These are phyloP conservation scores for carrot (Daucus carota) DNA, from an alignment of 129 eudicot genomes.

Conservation along the genomic window DNA sequence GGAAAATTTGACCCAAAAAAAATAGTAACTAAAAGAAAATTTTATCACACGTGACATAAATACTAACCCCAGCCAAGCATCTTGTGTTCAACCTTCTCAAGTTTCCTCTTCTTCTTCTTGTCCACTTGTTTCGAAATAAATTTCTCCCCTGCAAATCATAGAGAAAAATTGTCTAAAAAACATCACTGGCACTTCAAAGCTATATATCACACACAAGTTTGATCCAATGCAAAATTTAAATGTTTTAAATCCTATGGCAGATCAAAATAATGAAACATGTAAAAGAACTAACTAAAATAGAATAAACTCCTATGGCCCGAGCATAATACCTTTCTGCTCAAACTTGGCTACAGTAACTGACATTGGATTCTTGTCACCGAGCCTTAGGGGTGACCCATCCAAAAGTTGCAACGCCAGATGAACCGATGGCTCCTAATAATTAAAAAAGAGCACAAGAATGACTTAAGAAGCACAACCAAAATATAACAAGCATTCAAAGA, in stretches of 20 bases:
- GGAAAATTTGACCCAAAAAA: neutral
- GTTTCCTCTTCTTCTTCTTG: conserved; percentile 81
- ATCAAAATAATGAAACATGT: neutral
- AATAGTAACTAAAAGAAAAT: neutral
- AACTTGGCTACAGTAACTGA: conserved; percentile 83
- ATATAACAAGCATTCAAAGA: neutral
- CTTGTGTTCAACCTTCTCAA: conserved; percentile 85
- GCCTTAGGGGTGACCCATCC: conserved; percentile 85
- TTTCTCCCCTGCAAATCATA: conserved; percentile 60
- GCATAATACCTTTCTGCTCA: conserved; percentile 80
- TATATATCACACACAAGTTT: neutral
- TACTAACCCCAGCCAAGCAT: conserved; percentile 99
- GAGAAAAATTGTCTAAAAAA: neutral
- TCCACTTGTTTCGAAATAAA: conserved; percentile 79
- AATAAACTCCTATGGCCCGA: conserved; percentile 10
- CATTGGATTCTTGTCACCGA: conserved; percentile 64
- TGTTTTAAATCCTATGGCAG: conserved; percentile 4
- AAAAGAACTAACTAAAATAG: neutral
- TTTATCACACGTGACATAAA: neutral
- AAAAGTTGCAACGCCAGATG: conserved; percentile 78
- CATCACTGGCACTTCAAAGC: neutral
- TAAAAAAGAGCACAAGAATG: conserved; percentile 8
- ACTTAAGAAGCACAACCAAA: neutral
- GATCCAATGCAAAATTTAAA: neutral
- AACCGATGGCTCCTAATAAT: conserved; percentile 85